Evolutionary conservation across 805 yeast species (phyloP).

Genomic region (Zygoascus biomembranicola): DNA sequence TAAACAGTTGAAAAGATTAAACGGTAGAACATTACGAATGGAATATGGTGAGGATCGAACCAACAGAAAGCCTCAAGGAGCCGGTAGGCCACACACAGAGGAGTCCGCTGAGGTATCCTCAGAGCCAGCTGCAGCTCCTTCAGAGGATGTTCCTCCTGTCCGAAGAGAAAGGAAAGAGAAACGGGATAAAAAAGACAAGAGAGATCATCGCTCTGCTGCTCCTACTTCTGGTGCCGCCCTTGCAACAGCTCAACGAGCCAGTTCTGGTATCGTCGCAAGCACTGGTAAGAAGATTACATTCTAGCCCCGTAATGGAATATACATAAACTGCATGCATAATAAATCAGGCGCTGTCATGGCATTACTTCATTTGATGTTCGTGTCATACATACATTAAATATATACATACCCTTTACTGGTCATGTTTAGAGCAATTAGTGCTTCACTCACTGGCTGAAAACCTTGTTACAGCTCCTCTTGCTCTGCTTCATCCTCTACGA

Average conservation of each 20-base stretch:
- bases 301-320: background rate
- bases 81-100: slow-evolving; percentile 1
- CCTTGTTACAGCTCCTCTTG: background rate
- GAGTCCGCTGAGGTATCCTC: background rate
- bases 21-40: slow-evolving; percentile 70
- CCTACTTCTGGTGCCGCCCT: slow-evolving; percentile 67
- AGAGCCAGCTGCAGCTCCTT: background rate
- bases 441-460: background rate
- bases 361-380: background rate
- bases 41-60: slow-evolving; percentile 96
- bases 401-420: background rate
- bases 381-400: background rate
- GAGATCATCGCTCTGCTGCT: slow-evolving; percentile 14
- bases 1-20: slow-evolving; percentile 52
- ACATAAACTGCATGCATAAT: background rate
- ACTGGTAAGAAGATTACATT: slow-evolving; percentile 49
- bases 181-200: background rate
- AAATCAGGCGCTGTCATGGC: background rate
- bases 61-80: slow-evolving; percentile 35
- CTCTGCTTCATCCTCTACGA: slow-evolving; percentile 3
- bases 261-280: slow-evolving; percentile 81
- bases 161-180: background rate
- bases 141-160: slow-evolving; percentile 4
- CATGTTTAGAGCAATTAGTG: background rate
- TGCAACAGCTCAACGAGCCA: slow-evolving; percentile 81